Evolutionary conservation across 805 yeast species (phyloP), one percentile per base, ranked within the genome.

Genomic region (Candida yuanshanica): DNA sequence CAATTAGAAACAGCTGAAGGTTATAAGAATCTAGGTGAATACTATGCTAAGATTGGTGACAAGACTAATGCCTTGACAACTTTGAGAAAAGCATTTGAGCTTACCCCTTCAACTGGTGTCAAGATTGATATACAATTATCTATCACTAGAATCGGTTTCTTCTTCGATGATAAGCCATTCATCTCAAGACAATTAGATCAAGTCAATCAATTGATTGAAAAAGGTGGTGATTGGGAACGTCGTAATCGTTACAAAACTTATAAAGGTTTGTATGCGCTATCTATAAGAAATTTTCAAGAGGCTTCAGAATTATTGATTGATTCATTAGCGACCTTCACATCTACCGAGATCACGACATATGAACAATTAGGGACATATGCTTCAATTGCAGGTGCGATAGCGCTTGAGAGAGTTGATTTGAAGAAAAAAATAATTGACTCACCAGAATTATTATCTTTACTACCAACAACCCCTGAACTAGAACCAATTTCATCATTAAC

Each of bases 161-260:
- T 93, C 62, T 91, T 75, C 62, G 81, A 82, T 56, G 95, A 93
- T 64, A 80, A 79, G 58, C 63, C 67, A 6, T 77, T 77, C 49
- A 82, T 84, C 35, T 75, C 81, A 44, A 78, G 79, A 52, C 81
- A 82, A 56, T 73, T 93, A 49, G 91, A 83, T 41, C 80, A 80
- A 51, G 79, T 83, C 16, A 79, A 83, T 56, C 57, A 68, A 20
- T 73, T 87, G 60, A 88, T 93, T 55, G 98, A 91, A 55, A 85
- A 88, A 56, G 99, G 98, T 42, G 99, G 99, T 47, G 99, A 93
- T 63, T 93, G 99, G 99, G 99, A 93, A 66, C 85, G 99, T 64
- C 81, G 96, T 57, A 93, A 93, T 67, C 71, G 96, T 52, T 88
- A 77, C 71, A 93, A 93, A 69, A 86, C 97, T 6, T 93, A 93